Evolutionary conservation across 73 alveolate species (phyloP), one percentile per base, ranked within the genome.

Genomic region (Breviolum minutum): DNA sequence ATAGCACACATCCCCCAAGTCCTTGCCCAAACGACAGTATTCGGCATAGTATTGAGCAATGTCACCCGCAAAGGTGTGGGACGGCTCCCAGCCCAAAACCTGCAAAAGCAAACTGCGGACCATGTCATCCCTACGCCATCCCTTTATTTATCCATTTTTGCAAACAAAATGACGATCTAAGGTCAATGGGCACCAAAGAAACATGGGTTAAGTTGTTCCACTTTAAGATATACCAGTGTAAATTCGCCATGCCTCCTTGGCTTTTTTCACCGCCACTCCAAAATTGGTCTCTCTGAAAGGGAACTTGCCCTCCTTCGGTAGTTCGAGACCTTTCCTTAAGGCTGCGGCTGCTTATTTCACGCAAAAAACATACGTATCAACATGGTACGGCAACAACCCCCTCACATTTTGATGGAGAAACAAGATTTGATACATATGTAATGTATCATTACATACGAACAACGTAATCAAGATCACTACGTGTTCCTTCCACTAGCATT

Each of bases 251-350:
- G 90, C 98, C 98, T 92, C 82, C 86, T 74, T 92, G 61, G 90
- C 98, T 40, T 92, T 92, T 66, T 92, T 61, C 69, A 92, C 98
- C 24, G 69, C 89, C 89, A 92, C 98, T 60, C 98, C 98, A 66
- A 92, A 92, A 89, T 92, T 92, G 81, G 98, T 92, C 81, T 92
- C 98, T 11, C 98, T 76, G 90, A 92, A 92, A 22, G 98, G 98
- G 80, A 92, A 92, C 98, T 92, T 92, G 73, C 98, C 98, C 90
- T 92, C 90, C 64, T 92, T 92, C 20, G 98, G 98, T 10, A 92
- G 98, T 32, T 92, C 98, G 26, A 92, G 90, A 14, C 98, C 98
- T 80, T 92, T 92, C 94, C 94, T 86, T 14, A 13, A 24, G n/a
- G 83, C 83, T 17, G 54, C 1, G 17, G 77, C 24, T 68, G 77